Base-by-base conservation (phyloP, 2,329 filamentous ascomycete genomes). In the Phialophora expanda region DNA sequence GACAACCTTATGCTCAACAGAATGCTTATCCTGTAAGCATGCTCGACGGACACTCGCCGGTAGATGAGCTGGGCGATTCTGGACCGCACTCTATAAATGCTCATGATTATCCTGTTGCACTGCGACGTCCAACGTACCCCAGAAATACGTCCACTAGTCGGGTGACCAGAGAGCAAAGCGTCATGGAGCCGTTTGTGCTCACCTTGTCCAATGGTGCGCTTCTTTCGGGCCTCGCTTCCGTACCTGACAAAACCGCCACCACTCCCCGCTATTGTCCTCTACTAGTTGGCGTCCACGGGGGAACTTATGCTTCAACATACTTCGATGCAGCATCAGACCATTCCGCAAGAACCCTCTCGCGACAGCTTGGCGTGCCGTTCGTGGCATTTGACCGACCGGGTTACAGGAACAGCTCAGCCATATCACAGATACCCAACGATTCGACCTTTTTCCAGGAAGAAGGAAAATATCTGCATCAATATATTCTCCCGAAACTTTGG, bases 381-480 rank as follows among this genome's bases (percentile, higher is more conserved):
- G 34, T 62, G 30, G 50, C 50, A 17, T 28, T 55, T 24, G 59
- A 62, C 7, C 59, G 50, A 17, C 59, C 50, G 17, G 50, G 50
- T 7, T 62, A 62, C 59, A 56, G 30, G 32, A 30, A 55, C 26
- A 61, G 50, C 51, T 54, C 50, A 8, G 14, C 20, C 4, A 28
- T 62, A 30, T 32, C 32, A 5, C 2, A 28, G 4, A 44, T 55
- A 28, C 34, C 59, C 11, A 6, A 17, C 0, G 59, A 48, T 17
- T 62, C 59, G 30, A 55, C 50, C 7, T 56, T 46, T 62, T 53
- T 54, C 20, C 59, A 55, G 28, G 59, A 55, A 55, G 50, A 56
- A 32, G 59, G 59, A 8, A 62, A 55, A 41, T 46, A 55, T 8
- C 20, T 56, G 17, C 50, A 62, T 55, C 34, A 24, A 44, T 62